A percentile compares a stretch with the other conserved stretches of the same genome.
These are phyloP conservation scores for Saccharomycopsis fermentans DNA, from an alignment of 805 yeast species.

Conservation along the genomic window DNA sequence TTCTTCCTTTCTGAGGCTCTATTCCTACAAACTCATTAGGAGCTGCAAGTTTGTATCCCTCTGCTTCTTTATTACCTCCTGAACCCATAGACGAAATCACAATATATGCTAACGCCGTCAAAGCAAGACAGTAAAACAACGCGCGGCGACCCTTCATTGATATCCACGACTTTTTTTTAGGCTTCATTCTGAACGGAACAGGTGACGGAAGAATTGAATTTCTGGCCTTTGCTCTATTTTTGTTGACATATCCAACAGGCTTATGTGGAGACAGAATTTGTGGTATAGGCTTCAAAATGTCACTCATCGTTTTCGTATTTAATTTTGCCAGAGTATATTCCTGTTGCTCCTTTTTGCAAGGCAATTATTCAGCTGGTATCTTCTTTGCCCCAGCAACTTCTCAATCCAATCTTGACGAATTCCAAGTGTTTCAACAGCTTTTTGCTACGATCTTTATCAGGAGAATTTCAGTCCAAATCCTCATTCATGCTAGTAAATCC, in stretches of 20 bases:
- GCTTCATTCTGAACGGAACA: constrained; percentile 18
- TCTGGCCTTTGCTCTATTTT: not conserved
- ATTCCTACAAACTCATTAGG: constrained; percentile 18
- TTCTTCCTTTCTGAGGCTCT: not conserved
- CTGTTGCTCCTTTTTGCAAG: not conserved
- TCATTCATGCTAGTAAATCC: too few species aligned
- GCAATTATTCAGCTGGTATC: not conserved
- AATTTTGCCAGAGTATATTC: too few species aligned
- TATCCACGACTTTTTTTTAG: constrained; percentile 15
- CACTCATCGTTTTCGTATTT: not conserved
- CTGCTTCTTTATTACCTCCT: not conserved
- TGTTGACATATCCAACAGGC: not conserved
- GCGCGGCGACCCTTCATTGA: constrained; percentile 10
- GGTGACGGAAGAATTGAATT: constrained; percentile 14
- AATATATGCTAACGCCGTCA: constrained; percentile 12
- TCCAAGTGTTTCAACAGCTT: not conserved
- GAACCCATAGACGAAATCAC: constrained; percentile 9
- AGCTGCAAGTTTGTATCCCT: constrained; percentile 15
- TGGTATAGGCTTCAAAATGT: not conserved
- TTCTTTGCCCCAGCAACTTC: not conserved
- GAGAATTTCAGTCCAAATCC: too few species aligned
- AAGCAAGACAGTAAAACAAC: constrained; percentile 13
- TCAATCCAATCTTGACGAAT: too few species aligned
- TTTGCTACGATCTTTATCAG: too few species aligned
- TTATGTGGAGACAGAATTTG: not conserved